A percentile compares a stretch with the other conserved stretches of the same genome.
Evolutionary conservation across 192 early-diverging fungal genomes (phyloP).

Genomic region (Coemansia reversa): DNA sequence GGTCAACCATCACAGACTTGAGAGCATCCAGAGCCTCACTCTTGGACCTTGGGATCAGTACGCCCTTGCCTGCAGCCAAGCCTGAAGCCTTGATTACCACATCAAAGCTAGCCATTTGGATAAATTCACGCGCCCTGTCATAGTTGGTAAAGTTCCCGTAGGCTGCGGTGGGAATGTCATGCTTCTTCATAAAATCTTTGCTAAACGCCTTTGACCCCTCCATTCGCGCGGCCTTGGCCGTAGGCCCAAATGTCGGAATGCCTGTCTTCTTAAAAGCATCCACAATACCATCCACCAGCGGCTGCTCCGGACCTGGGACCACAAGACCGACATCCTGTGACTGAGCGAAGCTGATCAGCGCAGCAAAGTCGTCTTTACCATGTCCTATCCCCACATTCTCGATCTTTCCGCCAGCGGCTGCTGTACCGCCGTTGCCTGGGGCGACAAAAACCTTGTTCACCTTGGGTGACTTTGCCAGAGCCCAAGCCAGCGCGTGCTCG

Average conservation of each 20-base stretch:
- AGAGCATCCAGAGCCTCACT: slow-evolving; percentile 85
- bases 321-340: slow-evolving; percentile 76
- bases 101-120: slow-evolving; percentile 59
- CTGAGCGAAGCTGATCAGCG: slow-evolving; percentile 75
- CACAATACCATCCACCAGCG: slow-evolving; percentile 89
- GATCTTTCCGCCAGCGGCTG: slow-evolving; percentile 68
- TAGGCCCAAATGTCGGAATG: slow-evolving; percentile 85
- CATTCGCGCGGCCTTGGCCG: slow-evolving; percentile 80
- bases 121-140: slow-evolving; percentile 65
- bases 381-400: slow-evolving; percentile 74
- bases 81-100: slow-evolving; percentile 97
- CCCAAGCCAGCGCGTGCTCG: slow-evolving; percentile 95
- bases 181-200: slow-evolving; percentile 97
- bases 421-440: slow-evolving; percentile 94
- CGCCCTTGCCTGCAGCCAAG: slow-evolving; percentile 97
- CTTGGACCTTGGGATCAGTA: slow-evolving; percentile 81
- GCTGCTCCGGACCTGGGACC: slow-evolving; percentile 95
- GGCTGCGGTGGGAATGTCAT: slow-evolving; percentile 92
- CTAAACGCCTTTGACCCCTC: slow-evolving; percentile 99
- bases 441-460: slow-evolving; percentile 88
- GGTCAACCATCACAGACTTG: slow-evolving; percentile 85
- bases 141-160: slow-evolving; percentile 86
- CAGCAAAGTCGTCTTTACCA: slow-evolving; percentile 63
- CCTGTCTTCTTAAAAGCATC: slow-evolving; percentile 75
- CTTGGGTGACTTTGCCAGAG: slow-evolving; percentile 71